A percentile compares a stretch with the other conserved stretches of the same genome.
phyloP scores from a whole-genome alignment of 192 early-diverging fungal species.

The Funneliformis mosseae region DNA sequence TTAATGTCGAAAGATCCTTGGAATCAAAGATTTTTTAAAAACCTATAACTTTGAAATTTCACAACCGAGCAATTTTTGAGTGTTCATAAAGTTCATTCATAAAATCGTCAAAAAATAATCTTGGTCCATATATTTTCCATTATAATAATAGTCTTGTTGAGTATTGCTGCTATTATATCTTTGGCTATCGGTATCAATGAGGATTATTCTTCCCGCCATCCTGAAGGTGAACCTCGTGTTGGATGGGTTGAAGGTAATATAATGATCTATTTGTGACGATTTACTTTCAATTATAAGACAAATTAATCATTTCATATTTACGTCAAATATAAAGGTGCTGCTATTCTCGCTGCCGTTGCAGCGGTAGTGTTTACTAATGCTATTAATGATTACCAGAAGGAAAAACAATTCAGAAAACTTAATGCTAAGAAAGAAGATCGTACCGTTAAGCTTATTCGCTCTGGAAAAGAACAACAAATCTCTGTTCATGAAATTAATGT shows the following conservation, averaged over 20 bases:
- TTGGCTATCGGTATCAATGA: conserved; percentile 87
- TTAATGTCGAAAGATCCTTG: too few relatives aligned
- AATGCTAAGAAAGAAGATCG: conserved; percentile 88
- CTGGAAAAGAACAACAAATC: conserved; percentile 73
- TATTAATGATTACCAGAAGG: conserved; percentile 91
- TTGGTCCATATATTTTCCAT: background rate
- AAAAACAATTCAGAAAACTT: conserved; percentile 84
- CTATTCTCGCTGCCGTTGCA: conserved; percentile 82
- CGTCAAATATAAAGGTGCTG: conserved; percentile 55
- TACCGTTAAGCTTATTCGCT: conserved; percentile 71
- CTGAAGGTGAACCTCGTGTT: conserved; percentile 69
- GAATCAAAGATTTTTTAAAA: too few relatives aligned
- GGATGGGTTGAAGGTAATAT: conserved; percentile 66
- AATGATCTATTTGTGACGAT: background rate
- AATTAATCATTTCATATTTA: conserved; percentile 35
- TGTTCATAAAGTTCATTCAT: too few relatives aligned
- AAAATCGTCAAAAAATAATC: background rate
- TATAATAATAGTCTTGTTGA: conserved; percentile 71
- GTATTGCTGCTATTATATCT: conserved; percentile 81
- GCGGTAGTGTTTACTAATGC: conserved; percentile 90
- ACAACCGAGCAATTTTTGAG: too few relatives aligned
- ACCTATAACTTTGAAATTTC: too few relatives aligned
- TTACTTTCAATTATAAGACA: background rate
- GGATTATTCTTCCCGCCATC: conserved; percentile 65
- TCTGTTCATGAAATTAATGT: conserved; percentile 82